Evolutionary conservation across 2,329 filamentous ascomycete species (phyloP).

Genomic region (Alternaria postmessia): DNA sequence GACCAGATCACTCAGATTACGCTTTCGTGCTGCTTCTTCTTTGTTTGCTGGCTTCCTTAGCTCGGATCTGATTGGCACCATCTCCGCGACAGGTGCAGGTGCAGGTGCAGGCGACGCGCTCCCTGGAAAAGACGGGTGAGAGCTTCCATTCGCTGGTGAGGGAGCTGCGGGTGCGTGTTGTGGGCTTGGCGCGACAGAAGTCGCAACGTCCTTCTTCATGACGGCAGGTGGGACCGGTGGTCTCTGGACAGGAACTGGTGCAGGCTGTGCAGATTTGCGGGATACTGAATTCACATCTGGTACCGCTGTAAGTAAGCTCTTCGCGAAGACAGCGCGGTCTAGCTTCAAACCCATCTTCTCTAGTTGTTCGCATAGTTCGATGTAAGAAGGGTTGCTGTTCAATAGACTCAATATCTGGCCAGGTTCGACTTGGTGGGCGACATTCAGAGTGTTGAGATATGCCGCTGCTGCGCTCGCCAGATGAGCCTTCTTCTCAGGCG

Average conservation of each 20-base stretch:
- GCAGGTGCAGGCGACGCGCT: conserved; percentile 23
- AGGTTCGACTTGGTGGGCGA: conserved; percentile 47
- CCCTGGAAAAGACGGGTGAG: conserved; percentile 27
- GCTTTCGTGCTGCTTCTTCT: conserved; percentile 64
- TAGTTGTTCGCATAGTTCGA: conserved; percentile 62
- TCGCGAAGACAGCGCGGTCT: conserved; percentile 62
- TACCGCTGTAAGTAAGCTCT: conserved; percentile 57
- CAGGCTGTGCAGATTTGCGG: conserved; percentile 25
- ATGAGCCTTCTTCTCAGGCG: conserved; percentile 58
- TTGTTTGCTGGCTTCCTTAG: conserved; percentile 56
- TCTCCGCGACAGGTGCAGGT: conserved; percentile 40
- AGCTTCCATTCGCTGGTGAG: conserved; percentile 18
- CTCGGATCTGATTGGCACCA: conserved; percentile 39
- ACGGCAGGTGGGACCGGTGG: conserved; percentile 32
- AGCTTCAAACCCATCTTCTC: conserved; percentile 60
- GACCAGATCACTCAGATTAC: conserved; percentile 62
- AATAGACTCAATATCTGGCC: conserved; percentile 58
- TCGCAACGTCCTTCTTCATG: conserved; percentile 29
- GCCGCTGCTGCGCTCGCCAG: conserved; percentile 60
- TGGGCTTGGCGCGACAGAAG: conserved; percentile 26
- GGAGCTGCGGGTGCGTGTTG: conserved; percentile 25
- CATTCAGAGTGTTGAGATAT: conserved; percentile 58
- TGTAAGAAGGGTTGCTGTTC: conserved; percentile 63
- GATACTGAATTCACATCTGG: conserved; percentile 52
- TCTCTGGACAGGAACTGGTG: conserved; percentile 18